Evolutionary conservation across 805 yeast genomes (phyloP).

Genomic region (Candida nemodendra): DNA sequence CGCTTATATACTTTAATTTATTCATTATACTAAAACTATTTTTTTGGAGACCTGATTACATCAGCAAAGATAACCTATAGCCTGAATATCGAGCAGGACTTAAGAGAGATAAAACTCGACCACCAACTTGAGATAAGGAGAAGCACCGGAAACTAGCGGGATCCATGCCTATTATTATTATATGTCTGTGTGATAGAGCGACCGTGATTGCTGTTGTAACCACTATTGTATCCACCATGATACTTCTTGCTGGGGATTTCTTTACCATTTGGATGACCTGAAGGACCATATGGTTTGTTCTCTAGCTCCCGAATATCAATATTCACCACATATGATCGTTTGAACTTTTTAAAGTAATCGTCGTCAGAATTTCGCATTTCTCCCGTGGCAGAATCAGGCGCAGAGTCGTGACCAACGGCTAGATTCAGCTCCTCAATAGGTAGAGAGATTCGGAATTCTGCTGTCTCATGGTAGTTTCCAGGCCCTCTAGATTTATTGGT

Average conservation of each 20-base stretch:
- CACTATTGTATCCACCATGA: not conserved
- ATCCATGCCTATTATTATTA: conserved; percentile 4
- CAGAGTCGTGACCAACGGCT: conserved; percentile 22
- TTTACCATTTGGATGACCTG: conserved; percentile 8
- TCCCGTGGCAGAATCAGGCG: not conserved
- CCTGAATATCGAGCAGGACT: too few species aligned
- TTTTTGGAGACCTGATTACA: too few species aligned
- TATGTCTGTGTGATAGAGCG: conserved; percentile 12
- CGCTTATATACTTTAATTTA: too few species aligned
- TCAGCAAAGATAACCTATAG: too few species aligned
- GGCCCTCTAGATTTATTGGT: conserved; percentile 34
- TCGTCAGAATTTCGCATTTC: conserved; percentile 9
- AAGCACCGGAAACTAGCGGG: not conserved
- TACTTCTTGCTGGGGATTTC: conserved; percentile 1
- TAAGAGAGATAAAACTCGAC: too few species aligned
- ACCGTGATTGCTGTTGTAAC: conserved; percentile 7
- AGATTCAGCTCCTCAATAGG: conserved; percentile 34
- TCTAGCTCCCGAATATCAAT: conserved; percentile 44
- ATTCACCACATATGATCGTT: conserved; percentile 41
- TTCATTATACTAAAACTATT: too few species aligned
- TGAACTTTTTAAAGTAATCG: conserved; percentile 25
- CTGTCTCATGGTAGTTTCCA: conserved; percentile 32
- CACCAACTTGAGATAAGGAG: too few species aligned
- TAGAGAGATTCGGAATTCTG: conserved; percentile 42
- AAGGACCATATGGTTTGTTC: conserved; percentile 23